Percentiles rank a stretch among this genome's conserved stretches.
phyloP scores from a whole-genome alignment of 2,329 filamentous ascomycete genomes.

The Clarireedia homoeocarpa region DNA sequence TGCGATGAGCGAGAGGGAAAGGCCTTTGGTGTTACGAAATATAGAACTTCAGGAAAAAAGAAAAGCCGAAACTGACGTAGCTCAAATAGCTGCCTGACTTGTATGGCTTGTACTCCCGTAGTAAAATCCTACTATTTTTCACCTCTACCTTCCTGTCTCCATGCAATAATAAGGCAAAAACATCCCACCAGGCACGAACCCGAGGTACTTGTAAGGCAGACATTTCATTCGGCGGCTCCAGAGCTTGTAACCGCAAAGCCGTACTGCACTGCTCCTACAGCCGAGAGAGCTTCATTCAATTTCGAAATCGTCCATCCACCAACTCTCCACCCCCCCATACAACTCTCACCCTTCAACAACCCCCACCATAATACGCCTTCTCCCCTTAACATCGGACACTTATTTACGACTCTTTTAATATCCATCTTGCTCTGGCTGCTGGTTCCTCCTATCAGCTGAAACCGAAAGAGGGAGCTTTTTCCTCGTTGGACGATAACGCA shows the following conservation, averaged over 20 bases:
- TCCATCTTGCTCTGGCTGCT: constrained; percentile 15
- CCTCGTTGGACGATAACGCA: constrained; percentile 5
- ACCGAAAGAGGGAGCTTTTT: background rate
- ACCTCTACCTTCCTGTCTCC: no score
- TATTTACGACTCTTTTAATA: background rate
- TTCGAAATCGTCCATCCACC: background rate
- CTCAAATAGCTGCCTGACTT: no score
- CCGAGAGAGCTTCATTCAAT: constrained; percentile 5
- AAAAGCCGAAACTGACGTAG: no score
- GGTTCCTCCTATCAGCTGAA: constrained; percentile 15
- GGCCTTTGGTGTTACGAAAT: no score
- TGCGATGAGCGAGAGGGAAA: no score
- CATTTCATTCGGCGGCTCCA: background rate
- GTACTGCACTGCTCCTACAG: background rate
- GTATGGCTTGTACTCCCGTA: no score
- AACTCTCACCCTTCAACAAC: constrained; percentile 8
- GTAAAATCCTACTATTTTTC: no score
- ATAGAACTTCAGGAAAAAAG: no score
- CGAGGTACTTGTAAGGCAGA: background rate
- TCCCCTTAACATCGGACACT: constrained; percentile 2
- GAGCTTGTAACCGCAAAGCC: no score
- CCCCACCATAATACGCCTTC: constrained; percentile 5
- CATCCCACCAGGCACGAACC: background rate
- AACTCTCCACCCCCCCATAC: constrained; percentile 5
- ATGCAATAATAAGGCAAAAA: background rate